These are phyloP conservation scores for Pyricularia sp. DNA, from an alignment of 2,329 filamentous ascomycete genomes.

Conservation along the genomic window DNA sequence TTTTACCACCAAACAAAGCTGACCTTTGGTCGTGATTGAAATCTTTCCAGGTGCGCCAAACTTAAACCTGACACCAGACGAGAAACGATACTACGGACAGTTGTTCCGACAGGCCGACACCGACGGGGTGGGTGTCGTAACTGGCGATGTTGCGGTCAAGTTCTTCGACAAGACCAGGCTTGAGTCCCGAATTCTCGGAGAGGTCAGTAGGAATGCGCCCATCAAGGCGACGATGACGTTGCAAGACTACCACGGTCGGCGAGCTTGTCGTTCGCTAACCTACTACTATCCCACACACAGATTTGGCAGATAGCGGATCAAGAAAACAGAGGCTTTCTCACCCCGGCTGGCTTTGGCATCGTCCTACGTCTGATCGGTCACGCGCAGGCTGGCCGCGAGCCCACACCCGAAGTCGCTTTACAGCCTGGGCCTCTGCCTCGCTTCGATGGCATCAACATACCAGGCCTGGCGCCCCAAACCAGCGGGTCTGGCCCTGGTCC, in stretches of 20 bases:
- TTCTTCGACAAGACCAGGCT: constrained; percentile 97
- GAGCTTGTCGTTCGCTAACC: constrained; percentile 4
- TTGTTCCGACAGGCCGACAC: constrained; percentile 90
- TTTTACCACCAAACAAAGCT: background rate
- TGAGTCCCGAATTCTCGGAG: constrained; percentile 74
- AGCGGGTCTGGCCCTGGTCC: constrained; percentile 23
- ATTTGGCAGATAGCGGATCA: constrained; percentile 99
- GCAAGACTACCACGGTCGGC: background rate
- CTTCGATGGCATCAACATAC: constrained; percentile 66
- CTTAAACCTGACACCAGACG: constrained; percentile 80
- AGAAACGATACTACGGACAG: constrained; percentile 89
- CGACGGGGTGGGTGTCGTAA: constrained; percentile 86
- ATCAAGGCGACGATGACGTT: background rate
- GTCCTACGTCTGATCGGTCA: constrained; percentile 92
- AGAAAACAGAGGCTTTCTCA: constrained; percentile 91
- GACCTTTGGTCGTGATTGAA: background rate
- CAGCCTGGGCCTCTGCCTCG: constrained; percentile 82
- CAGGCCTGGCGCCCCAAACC: constrained; percentile 17
- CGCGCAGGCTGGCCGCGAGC: constrained; percentile 79
- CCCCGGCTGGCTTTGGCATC: constrained; percentile 84
- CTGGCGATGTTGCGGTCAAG: constrained; percentile 89
- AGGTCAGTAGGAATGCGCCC: constrained; percentile 45
- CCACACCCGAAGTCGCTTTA: constrained; percentile 71
- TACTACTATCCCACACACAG: constrained; percentile 30
- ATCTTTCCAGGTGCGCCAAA: constrained; percentile 44